A percentile compares a stretch with the other conserved stretches of the same genome.
Evolutionary conservation across 2,329 filamentous ascomycete genomes (phyloP).

Genomic region (Calonectria crousiana): DNA sequence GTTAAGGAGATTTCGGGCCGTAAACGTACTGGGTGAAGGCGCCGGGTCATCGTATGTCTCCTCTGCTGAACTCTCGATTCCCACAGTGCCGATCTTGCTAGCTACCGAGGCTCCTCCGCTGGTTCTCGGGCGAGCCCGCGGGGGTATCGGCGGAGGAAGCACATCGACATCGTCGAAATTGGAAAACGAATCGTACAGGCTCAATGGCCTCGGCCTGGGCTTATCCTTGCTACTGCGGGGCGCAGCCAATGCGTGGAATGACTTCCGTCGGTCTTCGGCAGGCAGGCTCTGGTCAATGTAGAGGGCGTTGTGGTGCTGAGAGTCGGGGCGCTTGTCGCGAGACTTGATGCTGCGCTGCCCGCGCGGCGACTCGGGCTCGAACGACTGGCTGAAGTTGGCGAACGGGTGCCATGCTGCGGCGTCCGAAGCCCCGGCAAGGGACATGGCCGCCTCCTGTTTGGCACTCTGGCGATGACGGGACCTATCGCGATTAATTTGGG

Average conservation of each 20-base stretch:
- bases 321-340: slow-evolving; percentile 25
- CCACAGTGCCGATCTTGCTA: slow-evolving; percentile 30
- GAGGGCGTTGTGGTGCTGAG: slow-evolving; percentile 12
- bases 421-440: slow-evolving; percentile 24
- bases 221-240: slow-evolving; percentile 16
- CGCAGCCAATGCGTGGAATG: slow-evolving; percentile 37
- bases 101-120: slow-evolving; percentile 25
- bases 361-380: slow-evolving; percentile 12
- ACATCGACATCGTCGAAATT: slow-evolving; percentile 27
- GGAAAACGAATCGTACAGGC: slow-evolving; percentile 35
- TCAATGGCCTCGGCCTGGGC: slow-evolving; percentile 38
- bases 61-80: slow-evolving; percentile 33
- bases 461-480: not conserved
- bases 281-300: slow-evolving; percentile 6
- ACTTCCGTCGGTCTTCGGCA: slow-evolving; percentile 34
- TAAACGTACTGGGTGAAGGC: slow-evolving; percentile 34
- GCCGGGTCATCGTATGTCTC: slow-evolving; percentile 33
- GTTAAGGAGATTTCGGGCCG: not conserved
- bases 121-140: slow-evolving; percentile 31
- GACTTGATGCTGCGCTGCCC: slow-evolving; percentile 22
- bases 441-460: slow-evolving; percentile 3
- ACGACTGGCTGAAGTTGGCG: slow-evolving; percentile 22
- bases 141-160: slow-evolving; percentile 33
- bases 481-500: slow-evolving; percentile 24
- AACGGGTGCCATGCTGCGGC: slow-evolving; percentile 37